Conservation (phyloP, 108 stramenopile species). For the Nitzschia palea region DNA sequence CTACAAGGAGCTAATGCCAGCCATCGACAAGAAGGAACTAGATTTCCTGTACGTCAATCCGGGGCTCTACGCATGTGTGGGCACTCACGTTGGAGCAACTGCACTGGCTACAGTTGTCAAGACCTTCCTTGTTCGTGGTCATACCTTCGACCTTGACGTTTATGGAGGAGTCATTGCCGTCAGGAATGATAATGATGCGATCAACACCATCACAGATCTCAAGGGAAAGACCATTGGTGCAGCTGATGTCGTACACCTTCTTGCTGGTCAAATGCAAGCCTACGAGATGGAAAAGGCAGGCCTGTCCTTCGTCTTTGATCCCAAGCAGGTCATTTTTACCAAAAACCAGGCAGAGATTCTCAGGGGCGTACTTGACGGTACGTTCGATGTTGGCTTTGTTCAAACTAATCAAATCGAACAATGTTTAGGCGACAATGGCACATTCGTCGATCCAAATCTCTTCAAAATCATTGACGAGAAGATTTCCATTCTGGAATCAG, state of each 20-base stretch:
- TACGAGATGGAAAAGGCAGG: constrained; percentile 31
- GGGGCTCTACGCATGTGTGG: constrained; percentile 31
- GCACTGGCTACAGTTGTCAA: constrained; percentile 16
- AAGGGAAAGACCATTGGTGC: constrained; percentile 32
- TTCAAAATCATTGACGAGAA: constrained; percentile 30
- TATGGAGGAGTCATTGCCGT: constrained; percentile 28
- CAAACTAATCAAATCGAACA: constrained; percentile 35
- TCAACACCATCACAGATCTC: constrained; percentile 24
- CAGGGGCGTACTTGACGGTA: constrained; percentile 27
- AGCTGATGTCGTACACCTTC: constrained; percentile 28
- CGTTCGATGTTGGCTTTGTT: constrained; percentile 44
- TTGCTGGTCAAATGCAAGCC: constrained; percentile 40
- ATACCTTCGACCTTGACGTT: constrained; percentile 12
- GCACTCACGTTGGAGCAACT: constrained; percentile 21
- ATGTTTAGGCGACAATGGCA: constrained; percentile 13
- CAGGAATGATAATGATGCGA: constrained; percentile 12
- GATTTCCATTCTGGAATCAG: constrained; percentile 28
- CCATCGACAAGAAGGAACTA: neutral
- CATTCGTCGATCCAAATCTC: constrained; percentile 14
- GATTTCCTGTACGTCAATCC: constrained; percentile 43
- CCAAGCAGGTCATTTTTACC: constrained; percentile 35
- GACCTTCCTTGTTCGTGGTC: neutral
- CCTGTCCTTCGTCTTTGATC: constrained; percentile 31
- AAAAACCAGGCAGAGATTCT: constrained; percentile 35
- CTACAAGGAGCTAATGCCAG: neutral